Percentiles rank a stretch among this genome's conserved stretches.
phyloP scores from a whole-genome alignment of 148 eudicot species.

The Heliamphora exappendiculata region DNA sequence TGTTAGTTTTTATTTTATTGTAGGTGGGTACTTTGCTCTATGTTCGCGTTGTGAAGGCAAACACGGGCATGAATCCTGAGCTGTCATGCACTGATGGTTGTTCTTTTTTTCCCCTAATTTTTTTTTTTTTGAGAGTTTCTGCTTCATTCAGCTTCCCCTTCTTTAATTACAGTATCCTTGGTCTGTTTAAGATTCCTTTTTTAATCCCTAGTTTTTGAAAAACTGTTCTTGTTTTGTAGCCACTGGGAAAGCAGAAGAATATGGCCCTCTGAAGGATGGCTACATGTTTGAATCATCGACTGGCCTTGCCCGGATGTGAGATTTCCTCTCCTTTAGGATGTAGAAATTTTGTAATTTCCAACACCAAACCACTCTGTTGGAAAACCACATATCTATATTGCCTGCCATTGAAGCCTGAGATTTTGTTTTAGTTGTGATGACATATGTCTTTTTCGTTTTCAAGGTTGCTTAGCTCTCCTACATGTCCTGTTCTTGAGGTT shows the following conservation, averaged over 20 bases:
- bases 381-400: not conserved
- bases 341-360: not conserved
- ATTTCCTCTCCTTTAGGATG: slow-evolving; percentile 7
- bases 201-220: slow-evolving; percentile 10
- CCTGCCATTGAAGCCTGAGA: not conserved
- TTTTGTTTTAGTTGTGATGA: not conserved
- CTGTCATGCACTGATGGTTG: slow-evolving; percentile 91
- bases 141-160: not conserved
- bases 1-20: not conserved
- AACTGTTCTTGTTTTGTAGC: slow-evolving; percentile 31
- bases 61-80: slow-evolving; percentile 92
- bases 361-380: not conserved
- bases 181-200: not conserved
- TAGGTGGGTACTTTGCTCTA: slow-evolving; percentile 84
- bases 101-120: no score
- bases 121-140: slow-evolving; percentile 2
- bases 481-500: slow-evolving; percentile 80
- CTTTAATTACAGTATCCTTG: not conserved
- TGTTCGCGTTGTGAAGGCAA: slow-evolving; percentile 84
- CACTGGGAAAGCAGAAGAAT: slow-evolving; percentile 81
- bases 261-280: slow-evolving; percentile 87
- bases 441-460: slow-evolving; percentile 2
- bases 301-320: slow-evolving; percentile 87
- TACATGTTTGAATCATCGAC: slow-evolving; percentile 86
- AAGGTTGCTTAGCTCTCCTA: slow-evolving; percentile 76